A percentile compares a stretch with the other conserved stretches of the same genome.
These are phyloP conservation scores for Fusarium brachygibbosum DNA, from an alignment of 2,329 filamentous ascomycete species.

Conservation along the genomic window DNA sequence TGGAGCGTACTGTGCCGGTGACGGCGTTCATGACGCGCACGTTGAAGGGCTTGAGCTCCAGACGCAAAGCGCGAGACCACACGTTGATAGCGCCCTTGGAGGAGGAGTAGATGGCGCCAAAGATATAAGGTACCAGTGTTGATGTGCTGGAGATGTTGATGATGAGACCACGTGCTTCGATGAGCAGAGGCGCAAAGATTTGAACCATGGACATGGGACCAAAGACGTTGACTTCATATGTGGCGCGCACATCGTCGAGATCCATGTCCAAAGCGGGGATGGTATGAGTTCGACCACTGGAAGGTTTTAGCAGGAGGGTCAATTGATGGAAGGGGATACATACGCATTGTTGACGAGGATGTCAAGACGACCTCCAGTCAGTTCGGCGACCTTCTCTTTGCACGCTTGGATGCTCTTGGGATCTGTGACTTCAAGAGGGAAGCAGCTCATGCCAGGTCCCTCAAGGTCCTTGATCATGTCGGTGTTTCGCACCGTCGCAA, in stretches of 20 bases:
- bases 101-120: conserved; percentile 67
- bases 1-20: conserved; percentile 66
- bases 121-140: conserved; percentile 65
- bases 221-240: conserved; percentile 71
- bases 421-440: conserved; percentile 68
- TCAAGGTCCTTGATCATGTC: conserved; percentile 63
- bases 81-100: conserved; percentile 67
- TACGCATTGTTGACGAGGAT: conserved; percentile 73
- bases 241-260: conserved; percentile 65
- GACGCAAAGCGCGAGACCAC: conserved; percentile 67
- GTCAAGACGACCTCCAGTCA: conserved; percentile 68
- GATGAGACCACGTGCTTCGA: conserved; percentile 64
- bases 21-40: conserved; percentile 70
- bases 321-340: conserved; percentile 18
- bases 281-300: conserved; percentile 64
- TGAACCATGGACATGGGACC: conserved; percentile 69
- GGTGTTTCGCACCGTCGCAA: conserved; percentile 67
- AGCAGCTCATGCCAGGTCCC: conserved; percentile 62
- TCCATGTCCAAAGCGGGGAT: conserved; percentile 66
- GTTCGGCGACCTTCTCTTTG: conserved; percentile 60
- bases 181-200: conserved; percentile 64
- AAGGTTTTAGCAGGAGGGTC: neutral
- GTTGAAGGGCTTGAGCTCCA: conserved; percentile 66
- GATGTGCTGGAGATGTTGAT: conserved; percentile 69
- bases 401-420: conserved; percentile 64